Conservation (phyloP, 148 eudicot species). For the Tetragonia tetragonoides region DNA sequence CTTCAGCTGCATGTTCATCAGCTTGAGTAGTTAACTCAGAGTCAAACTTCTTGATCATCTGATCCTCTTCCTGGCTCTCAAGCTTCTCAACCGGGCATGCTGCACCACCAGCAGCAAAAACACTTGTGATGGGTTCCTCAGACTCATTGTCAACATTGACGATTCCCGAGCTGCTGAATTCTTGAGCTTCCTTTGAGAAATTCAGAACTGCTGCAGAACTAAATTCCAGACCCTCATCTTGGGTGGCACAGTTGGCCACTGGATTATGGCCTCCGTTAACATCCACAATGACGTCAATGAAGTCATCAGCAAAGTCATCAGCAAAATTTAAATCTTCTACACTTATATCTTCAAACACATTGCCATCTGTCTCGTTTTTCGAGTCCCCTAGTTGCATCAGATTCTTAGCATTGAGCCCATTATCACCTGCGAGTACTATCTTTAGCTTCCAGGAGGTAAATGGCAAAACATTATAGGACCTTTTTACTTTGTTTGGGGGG, state of each 20-base stretch:
- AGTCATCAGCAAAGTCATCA: conserved; percentile 4
- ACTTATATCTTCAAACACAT: not conserved
- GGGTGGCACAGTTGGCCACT: not conserved
- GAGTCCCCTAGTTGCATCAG: not conserved
- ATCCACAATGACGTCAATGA: not conserved
- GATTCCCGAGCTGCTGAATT: not conserved
- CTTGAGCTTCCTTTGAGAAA: not conserved
- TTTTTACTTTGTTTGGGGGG: not conserved
- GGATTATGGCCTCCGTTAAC: not conserved
- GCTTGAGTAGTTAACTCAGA: conserved; percentile 6
- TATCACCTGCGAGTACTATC: conserved; percentile 3
- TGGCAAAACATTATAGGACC: too few species aligned
- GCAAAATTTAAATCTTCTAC: not conserved
- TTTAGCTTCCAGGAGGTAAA: not conserved
- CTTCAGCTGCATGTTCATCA: not conserved
- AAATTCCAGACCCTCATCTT: not conserved
- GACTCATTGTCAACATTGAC: not conserved
- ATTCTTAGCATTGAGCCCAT: not conserved
- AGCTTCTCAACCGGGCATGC: conserved; percentile 11
- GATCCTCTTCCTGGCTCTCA: conserved; percentile 1
- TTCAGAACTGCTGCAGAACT: not conserved
- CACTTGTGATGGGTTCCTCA: not conserved
- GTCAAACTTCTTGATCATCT: conserved; percentile 1
- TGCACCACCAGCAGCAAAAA: not conserved
- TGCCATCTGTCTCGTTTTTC: not conserved